Evolutionary conservation across 176 grass and related monocot species (phyloP), one percentile per base, ranked within the genome.

Genomic region (Coix lacrymajobi): DNA sequence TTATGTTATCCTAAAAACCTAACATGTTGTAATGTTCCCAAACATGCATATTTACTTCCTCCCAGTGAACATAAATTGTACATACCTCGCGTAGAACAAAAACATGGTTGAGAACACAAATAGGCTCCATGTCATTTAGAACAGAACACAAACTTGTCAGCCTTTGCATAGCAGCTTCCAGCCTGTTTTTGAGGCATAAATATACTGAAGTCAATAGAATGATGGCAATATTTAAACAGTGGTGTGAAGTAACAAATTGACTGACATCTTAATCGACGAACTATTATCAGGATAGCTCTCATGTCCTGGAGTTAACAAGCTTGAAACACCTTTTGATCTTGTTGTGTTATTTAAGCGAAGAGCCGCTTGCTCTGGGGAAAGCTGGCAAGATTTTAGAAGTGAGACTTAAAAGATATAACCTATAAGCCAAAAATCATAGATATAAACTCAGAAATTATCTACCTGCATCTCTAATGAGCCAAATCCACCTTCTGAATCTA

Each of bases 91-190:
- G 88, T 54, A 98, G 88, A 88, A 98, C 89, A 88, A 98, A 98
- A 85, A 98, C 96, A 89, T 98, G 96, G 79, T 98, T 98, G 68
- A 95, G 92, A 80, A 98, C 96, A 91, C 96, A 91, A 75, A 98
- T 91, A 84, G 96, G 96, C 87, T 98, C 96, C 96, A 98, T 98
- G 30, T 98, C 96, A 93, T 98, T 98, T 83, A 98, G 83, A 79
- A 98, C 96, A 65, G 96, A 98, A 78, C 96, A 98, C 70, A 98
- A 86, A 98, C 91, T 95, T 64, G 92, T 95, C 82, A 98, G 36
- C 77, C 96, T 98, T 79, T 98, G 96, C 88, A 95, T 95, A 40
- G 96, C 96, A 71, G 96, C 96, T 87, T 98, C 96, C 66, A 98
- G 81, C 96, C 96, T 98, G 87, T 93, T 91, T 87, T 78, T 66